Evolutionary conservation across 139 green algal species (phyloP).

Genomic region (Volvox africanus): DNA sequence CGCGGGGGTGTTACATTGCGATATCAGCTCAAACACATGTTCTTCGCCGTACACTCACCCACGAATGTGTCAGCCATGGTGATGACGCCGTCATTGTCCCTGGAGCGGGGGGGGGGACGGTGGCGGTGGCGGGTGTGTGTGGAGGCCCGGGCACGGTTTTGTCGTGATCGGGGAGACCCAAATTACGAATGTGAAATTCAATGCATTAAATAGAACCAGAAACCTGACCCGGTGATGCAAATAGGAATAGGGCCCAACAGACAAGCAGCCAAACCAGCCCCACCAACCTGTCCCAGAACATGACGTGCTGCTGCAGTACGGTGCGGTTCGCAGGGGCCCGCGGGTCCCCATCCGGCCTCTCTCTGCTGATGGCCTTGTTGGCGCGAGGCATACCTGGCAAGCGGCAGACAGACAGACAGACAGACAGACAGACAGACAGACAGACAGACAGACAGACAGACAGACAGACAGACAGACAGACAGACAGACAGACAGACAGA

Average conservation of each 20-base stretch:
- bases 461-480: no score
- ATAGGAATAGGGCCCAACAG: no score
- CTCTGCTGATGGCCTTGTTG: constrained; percentile 51
- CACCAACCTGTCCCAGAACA: constrained; percentile 66
- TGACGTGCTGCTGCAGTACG: constrained; percentile 74
- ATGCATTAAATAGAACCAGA: no score
- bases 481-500: no score
- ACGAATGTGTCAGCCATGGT: constrained; percentile 70
- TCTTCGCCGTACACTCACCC: not conserved
- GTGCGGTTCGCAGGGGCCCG: constrained; percentile 54
- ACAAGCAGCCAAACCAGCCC: no score
- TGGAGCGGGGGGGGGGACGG: not conserved
- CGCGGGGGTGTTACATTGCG: no score
- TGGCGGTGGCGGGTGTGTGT: no score
- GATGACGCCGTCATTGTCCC: constrained; percentile 64
- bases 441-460: no score
- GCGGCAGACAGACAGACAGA: not conserved
- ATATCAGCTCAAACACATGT: no score
- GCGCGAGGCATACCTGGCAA: constrained; percentile 51
- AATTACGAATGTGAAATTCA: no score
- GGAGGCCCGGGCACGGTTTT: no score
- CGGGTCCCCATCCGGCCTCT: constrained; percentile 57
- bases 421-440: not conserved
- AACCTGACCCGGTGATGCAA: no score
- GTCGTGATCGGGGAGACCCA: not conserved